These are phyloP conservation scores for Mentha longifolia DNA, from an alignment of 257 asterid species.

Conservation along the genomic window DNA sequence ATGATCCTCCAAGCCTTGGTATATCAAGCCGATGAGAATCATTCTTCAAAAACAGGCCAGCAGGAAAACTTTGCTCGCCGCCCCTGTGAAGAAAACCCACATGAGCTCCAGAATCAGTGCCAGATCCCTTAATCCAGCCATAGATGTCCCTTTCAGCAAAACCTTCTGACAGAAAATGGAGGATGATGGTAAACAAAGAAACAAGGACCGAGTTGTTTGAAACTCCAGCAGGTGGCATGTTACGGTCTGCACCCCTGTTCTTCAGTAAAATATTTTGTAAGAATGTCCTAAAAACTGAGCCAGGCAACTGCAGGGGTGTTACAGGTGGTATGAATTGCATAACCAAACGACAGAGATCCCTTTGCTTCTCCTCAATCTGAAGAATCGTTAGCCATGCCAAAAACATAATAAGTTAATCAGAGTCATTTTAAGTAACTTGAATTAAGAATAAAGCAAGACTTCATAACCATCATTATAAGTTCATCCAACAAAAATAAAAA, in stretches of 20 bases:
- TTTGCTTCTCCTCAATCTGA: slow-evolving; percentile 95
- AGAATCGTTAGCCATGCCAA: slow-evolving; percentile 25
- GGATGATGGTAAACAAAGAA: slow-evolving; percentile 76
- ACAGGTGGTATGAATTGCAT: slow-evolving; percentile 92
- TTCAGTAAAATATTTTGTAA: slow-evolving; percentile 80
- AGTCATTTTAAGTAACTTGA: slow-evolving; percentile 7
- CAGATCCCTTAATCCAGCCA: slow-evolving; percentile 74
- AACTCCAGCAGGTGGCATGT: slow-evolving; percentile 92
- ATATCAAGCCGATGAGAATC: slow-evolving; percentile 87
- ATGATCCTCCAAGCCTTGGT: slow-evolving; percentile 94
- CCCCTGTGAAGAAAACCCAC: slow-evolving; percentile 96
- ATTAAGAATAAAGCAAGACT: neutral
- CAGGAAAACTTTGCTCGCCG: slow-evolving; percentile 81
- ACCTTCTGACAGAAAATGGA: slow-evolving; percentile 92
- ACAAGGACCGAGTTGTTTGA: slow-evolving; percentile 93
- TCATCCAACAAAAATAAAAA: neutral
- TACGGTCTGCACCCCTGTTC: slow-evolving; percentile 94
- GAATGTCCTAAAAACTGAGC: slow-evolving; percentile 84
- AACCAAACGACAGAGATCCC: slow-evolving; percentile 87
- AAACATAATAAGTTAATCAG: slow-evolving; percentile 14
- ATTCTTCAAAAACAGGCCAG: slow-evolving; percentile 75
- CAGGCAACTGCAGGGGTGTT: slow-evolving; percentile 76
- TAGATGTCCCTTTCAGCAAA: slow-evolving; percentile 61
- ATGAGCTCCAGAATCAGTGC: slow-evolving; percentile 58
- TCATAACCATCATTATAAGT: neutral